Conservation (phyloP, 2,329 filamentous ascomycete genomes). For the Diplodia intermedia region DNA sequence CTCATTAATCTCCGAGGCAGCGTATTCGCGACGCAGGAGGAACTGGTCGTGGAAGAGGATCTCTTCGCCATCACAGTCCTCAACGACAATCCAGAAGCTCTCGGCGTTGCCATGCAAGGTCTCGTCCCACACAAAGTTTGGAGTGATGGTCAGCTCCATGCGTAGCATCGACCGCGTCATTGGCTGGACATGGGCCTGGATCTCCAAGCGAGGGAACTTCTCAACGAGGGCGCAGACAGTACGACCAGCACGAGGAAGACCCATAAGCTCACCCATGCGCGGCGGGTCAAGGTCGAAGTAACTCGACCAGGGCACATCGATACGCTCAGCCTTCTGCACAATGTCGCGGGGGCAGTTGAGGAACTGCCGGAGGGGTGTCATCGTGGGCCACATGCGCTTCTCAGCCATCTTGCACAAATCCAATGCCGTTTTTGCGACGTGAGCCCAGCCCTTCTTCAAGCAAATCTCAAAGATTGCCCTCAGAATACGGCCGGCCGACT, state of each 20-base stretch:
- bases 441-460: conserved; percentile 95
- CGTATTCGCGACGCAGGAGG: conserved; percentile 87
- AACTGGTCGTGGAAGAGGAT: conserved; percentile 96
- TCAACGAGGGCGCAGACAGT: conserved; percentile 84
- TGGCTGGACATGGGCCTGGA: conserved; percentile 92
- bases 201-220: conserved; percentile 91
- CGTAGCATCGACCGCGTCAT: conserved; percentile 93
- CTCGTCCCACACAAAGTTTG: conserved; percentile 96
- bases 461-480: conserved; percentile 96
- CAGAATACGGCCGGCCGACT: conserved; percentile 94
- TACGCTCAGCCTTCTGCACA: conserved; percentile 88
- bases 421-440: conserved; percentile 88
- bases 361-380: conserved; percentile 95
- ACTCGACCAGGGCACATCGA: conserved; percentile 89
- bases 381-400: conserved; percentile 99
- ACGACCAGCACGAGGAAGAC: conserved; percentile 85
- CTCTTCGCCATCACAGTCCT: conserved; percentile 96
- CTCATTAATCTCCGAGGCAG: conserved; percentile 83
- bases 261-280: conserved; percentile 92
- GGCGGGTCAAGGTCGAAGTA: conserved; percentile 98
- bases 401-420: conserved; percentile 99
- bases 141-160: conserved; percentile 87
- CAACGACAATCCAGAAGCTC: conserved; percentile 95
- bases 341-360: conserved; percentile 81
- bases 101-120: conserved; percentile 85